Evolutionary conservation across 2,329 filamentous ascomycete genomes (phyloP), one percentile per base, ranked within the genome.

Genomic region (Xylaria sp.): DNA sequence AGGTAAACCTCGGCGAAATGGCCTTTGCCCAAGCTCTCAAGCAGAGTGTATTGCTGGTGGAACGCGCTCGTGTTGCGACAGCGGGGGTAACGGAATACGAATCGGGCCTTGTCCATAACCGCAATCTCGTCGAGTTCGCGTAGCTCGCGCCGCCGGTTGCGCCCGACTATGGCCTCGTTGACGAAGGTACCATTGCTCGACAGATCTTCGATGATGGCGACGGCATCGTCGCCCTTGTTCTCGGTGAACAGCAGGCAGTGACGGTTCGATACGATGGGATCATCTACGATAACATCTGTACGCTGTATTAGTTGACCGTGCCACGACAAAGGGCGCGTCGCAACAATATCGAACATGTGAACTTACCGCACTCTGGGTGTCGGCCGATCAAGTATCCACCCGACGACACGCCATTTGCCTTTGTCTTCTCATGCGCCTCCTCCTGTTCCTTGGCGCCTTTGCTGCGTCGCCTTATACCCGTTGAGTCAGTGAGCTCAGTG

Each of bases 111-210:
- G 68, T 91, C 87, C 53, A 96, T 81, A 37, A 99, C 87, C 5
- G 90, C 89, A 54, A 99, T 89, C 73, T 97, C 92, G 67, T 99
- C 94, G 44, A 90, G 87, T 68, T 97, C 91, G 67, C 92, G 82
- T 34, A 99, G 80, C 72, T 96, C 91, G 60, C 93, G 85, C 57
- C 91, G 84, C 74, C 96, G 91, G 74, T 99, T 99, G 55, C 93
- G 88, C 23, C 94, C 94, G 23, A 99, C 85, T 35, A 96, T 82
- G 13, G 87, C 88, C 68, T 97, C 92, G 70, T 97, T 97, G 68
- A 99, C 88, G 71, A 92, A 99, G 0, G 95, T 99, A 54, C 94
- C 94, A 72, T 99, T 99, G 71, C 87, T 94, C 5, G 94, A 99
- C 18, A 97, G 77, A 73, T 99, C 94, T 73, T 99, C 92, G 4